Base-by-base conservation (phyloP, 805 yeast genomes). In the Spathaspora sp. region DNA sequence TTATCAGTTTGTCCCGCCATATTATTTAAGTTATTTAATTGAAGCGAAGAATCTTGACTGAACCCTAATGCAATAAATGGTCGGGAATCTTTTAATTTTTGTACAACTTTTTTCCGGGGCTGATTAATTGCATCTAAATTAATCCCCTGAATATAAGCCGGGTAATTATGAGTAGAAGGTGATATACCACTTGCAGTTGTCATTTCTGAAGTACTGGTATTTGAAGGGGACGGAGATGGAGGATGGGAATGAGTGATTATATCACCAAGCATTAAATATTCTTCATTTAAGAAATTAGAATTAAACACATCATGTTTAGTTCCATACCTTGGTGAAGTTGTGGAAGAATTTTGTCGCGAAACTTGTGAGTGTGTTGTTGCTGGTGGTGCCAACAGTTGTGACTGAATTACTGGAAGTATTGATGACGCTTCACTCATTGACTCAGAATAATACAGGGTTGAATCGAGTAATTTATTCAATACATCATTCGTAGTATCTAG, bases 261-360 rank as follows among this genome's bases (percentile, higher is more conserved):
- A 60, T 80, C 82, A 6, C 81, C 79, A 59, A 80, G 70, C 71
- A 72, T 72, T 46, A 78, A 65, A 60, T 80, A 81, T 55, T 78
- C 80, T 53, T 78, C 78, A 60, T 79, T 79, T 53, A 76, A 68
- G 49, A 77, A 76, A 58, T 72, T 77, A 14, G 81, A 76, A 58
- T 64, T 67, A 62, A 75, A 55, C 40, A 35, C 14, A 16, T 35
- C 40, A 47, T 50, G 42, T 28, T 42, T 19, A 8, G 10, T 12
- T 12, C 44, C 44, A 42, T 20, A 35, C 2, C 45, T 5, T 2
- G 42, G 39, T 16, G 50, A 47, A n/a, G 38, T 44, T 7, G 44
- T 17, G 2, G 44, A 31, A 7, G 47, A 12, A 42, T 18, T 3
- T 35, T 44, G 9, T 29, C 20, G 19, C 2, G 26, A 39, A 17